These are phyloP conservation scores for Fusarium tanahbumbuense DNA, from an alignment of 2,329 filamentous ascomycete genomes.

Conservation along the genomic window DNA sequence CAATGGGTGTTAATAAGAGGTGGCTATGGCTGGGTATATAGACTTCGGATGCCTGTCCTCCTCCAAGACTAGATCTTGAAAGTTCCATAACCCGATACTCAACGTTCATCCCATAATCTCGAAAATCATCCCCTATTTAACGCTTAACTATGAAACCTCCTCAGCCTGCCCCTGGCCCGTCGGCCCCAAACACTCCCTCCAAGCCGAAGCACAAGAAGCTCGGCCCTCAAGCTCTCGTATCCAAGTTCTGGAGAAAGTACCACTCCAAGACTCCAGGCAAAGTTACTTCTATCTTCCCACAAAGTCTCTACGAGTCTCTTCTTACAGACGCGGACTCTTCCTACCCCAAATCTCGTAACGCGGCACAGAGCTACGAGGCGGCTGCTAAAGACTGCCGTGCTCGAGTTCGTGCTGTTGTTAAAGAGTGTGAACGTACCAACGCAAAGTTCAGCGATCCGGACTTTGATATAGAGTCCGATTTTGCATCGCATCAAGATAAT, in stretches of 20 bases:
- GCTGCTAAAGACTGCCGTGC: slow-evolving; percentile 56
- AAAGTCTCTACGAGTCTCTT: slow-evolving; percentile 53
- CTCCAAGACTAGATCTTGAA: neutral
- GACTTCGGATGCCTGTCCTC: slow-evolving; percentile 2
- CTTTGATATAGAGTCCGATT: slow-evolving; percentile 58
- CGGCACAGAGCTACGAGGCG: slow-evolving; percentile 56
- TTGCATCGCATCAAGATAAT: slow-evolving; percentile 50
- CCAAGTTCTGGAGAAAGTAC: slow-evolving; percentile 58
- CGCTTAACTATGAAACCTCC: slow-evolving; percentile 25
- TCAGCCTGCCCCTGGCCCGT: slow-evolving; percentile 5
- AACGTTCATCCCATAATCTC: neutral
- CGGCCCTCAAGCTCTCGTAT: slow-evolving; percentile 55
- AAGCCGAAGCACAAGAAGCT: slow-evolving; percentile 39
- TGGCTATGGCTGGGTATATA: slow-evolving; percentile 25
- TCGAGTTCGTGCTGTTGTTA: slow-evolving; percentile 54
- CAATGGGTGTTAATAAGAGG: slow-evolving; percentile 13
- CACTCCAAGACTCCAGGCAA: slow-evolving; percentile 56
- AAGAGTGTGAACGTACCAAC: slow-evolving; percentile 58
- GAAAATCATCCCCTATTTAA: neutral
- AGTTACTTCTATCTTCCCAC: slow-evolving; percentile 59
- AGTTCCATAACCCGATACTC: neutral
- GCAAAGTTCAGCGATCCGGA: slow-evolving; percentile 59
- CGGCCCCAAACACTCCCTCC: slow-evolving; percentile 9
- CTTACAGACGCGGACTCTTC: slow-evolving; percentile 39
- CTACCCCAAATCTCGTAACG: slow-evolving; percentile 51